A percentile compares a stretch with the other conserved stretches of the same genome.
Evolutionary conservation across 2,329 filamentous ascomycete species (phyloP).

Genomic region (Aspergillus brasiliensis): DNA sequence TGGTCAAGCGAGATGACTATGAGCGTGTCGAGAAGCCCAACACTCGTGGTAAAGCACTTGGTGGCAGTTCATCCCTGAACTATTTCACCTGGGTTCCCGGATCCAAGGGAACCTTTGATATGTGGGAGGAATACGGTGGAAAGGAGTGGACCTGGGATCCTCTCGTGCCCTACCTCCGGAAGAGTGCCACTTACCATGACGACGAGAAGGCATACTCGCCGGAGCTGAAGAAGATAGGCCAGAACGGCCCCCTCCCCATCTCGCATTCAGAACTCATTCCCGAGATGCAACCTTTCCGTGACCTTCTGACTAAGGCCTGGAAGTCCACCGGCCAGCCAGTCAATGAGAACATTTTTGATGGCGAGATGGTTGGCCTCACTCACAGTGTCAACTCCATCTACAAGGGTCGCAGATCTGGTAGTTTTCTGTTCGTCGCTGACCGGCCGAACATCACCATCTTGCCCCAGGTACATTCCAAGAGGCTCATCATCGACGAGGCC

Average conservation of each 20-base stretch:
- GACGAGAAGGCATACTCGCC: constrained; percentile 51
- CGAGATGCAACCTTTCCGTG: constrained; percentile 53
- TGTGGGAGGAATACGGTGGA: constrained; percentile 50
- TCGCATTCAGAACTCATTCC: constrained; percentile 57
- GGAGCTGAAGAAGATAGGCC: constrained; percentile 54
- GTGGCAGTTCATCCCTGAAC: constrained; percentile 61
- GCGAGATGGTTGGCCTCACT: constrained; percentile 56
- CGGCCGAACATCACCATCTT: constrained; percentile 61
- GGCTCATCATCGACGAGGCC: constrained; percentile 54
- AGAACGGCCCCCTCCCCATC: constrained; percentile 55
- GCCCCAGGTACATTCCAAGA: constrained; percentile 53
- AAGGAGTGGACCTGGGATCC: constrained; percentile 59
- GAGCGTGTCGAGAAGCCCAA: constrained; percentile 65
- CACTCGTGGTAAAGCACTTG: constrained; percentile 61
- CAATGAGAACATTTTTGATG: constrained; percentile 59
- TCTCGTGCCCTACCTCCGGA: constrained; percentile 54
- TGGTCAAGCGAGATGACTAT: constrained; percentile 58
- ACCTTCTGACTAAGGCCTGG: constrained; percentile 54
- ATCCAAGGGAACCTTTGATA: constrained; percentile 57
- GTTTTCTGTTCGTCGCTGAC: constrained; percentile 53
- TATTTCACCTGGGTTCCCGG: constrained; percentile 67
- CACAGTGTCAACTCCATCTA: constrained; percentile 61
- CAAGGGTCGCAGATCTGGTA: constrained; percentile 57
- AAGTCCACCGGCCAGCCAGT: constrained; percentile 38
- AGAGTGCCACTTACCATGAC: constrained; percentile 61